These are phyloP conservation scores for Mortierella sp. DNA, from an alignment of 371 early-diverging fungal genomes.

Conservation along the genomic window DNA sequence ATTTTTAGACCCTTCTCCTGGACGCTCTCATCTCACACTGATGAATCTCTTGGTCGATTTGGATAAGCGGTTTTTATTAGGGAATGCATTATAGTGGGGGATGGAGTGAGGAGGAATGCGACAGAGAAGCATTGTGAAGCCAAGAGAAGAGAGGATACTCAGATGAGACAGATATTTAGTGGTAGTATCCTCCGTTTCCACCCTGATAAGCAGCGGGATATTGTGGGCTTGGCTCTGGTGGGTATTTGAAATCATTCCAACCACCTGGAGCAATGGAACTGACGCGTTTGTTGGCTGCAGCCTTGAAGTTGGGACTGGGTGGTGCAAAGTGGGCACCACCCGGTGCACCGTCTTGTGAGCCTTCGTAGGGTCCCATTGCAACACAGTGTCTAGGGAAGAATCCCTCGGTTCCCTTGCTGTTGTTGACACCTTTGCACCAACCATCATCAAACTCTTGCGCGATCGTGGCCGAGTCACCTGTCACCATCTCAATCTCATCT, in stretches of 20 bases:
- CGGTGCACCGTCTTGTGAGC: conserved; percentile 39
- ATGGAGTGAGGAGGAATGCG: no score
- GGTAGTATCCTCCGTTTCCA: conserved; percentile 18
- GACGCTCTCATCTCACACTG: conserved; percentile 12
- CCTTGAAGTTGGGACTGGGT: conserved; percentile 34
- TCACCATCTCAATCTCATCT: conserved; percentile 75
- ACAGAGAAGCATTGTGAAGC: no score
- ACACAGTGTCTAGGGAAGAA: conserved; percentile 77
- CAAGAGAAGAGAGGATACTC: no score
- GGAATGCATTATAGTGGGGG: no score
- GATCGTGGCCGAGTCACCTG: conserved; percentile 71
- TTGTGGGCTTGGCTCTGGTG: conserved; percentile 41
- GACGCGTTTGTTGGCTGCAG: conserved; percentile 47
- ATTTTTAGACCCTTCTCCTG: no score
- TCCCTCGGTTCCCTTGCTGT: conserved; percentile 66
- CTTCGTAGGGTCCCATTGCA: conserved; percentile 53
- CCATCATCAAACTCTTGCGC: conserved; percentile 76
- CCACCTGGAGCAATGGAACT: conserved; percentile 44
- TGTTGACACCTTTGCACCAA: conserved; percentile 75
- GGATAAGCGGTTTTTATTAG: no score
- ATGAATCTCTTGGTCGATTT: no score
- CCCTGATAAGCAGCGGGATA: conserved; percentile 21
- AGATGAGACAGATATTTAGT: no score
- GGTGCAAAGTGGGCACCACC: conserved; percentile 47
- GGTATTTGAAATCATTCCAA: conserved; percentile 21